Base-by-base conservation (phyloP, 371 early-diverging fungal genomes). In the Saksenaea oblongispora region DNA sequence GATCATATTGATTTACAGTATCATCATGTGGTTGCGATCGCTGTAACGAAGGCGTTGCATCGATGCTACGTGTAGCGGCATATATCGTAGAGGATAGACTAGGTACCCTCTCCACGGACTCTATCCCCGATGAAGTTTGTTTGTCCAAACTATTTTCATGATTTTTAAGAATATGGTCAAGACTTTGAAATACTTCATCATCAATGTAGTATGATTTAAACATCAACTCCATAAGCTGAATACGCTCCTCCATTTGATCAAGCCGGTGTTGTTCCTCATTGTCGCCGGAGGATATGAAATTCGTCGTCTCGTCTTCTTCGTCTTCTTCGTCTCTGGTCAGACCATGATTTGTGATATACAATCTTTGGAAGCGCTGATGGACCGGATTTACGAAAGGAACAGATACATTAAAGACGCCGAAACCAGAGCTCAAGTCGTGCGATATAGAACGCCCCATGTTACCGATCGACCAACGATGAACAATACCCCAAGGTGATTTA, bases 161-260 rank as follows among this genome's bases (percentile, higher is more conserved):
- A 31, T 31, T 7, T 31, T 31, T 31, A 7, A 31, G 31, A 2
- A 7, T 7, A 7, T 7, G 31, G 7, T 31, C 31, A 7, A 63
- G 57, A 4, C 34, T 39, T 9, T 47, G 39, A 24, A 63, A 63
- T 1, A 63, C 24, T 57, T 56, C 57, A 47, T 56, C 57, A 42
- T 63, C 63, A 10, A 63, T 24, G 14, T 63, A 63, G 17, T 63
- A 63, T 11, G 34, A 54, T 37, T 56, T 63, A 42, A 63, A 56
- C 18, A 63, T 7, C 18, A 63, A 11, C 34, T 63, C 63, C 26
- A 63, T 14, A 1, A 47, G 47, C 13, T 17, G 42, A 0, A 13
- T 9, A 22, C 58, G 17, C 22, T 42, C 27, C 41, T 58, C 37
- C 22, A 47, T 15, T 5, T 22, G 22, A 18, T 47, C 22, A 3